These are phyloP conservation scores for Aspergillus aculeatus DNA, from an alignment of 2,329 filamentous ascomycete species.

Conservation along the genomic window DNA sequence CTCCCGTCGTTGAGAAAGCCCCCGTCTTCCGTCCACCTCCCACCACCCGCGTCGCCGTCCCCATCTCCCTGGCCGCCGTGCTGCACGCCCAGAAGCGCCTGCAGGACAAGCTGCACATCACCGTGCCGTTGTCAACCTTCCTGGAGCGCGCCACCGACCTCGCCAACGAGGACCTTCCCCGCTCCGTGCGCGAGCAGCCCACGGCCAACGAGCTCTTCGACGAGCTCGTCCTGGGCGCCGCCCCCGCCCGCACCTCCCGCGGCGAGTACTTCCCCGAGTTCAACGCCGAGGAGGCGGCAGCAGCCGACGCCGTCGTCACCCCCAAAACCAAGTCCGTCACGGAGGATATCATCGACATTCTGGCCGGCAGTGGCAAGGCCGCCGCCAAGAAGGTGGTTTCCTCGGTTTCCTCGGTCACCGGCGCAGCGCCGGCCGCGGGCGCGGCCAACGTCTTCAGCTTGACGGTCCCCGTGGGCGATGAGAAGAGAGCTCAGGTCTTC, in stretches of 20 bases:
- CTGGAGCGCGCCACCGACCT: constrained; percentile 79
- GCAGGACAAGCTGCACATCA: constrained; percentile 72
- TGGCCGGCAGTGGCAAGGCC: constrained; percentile 52
- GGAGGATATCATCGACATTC: constrained; percentile 81
- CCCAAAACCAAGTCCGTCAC: constrained; percentile 24
- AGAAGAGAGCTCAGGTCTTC: constrained; percentile 77
- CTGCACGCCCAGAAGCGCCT: constrained; percentile 78
- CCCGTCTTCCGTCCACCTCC: constrained; percentile 29
- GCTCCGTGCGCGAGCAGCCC: constrained; percentile 61
- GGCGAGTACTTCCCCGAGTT: constrained; percentile 74
- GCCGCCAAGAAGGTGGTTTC: constrained; percentile 28
- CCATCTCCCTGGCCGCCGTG: constrained; percentile 76
- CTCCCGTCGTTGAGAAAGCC: constrained; percentile 37
- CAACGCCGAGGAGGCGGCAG: constrained; percentile 37
- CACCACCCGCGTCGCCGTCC: constrained; percentile 58
- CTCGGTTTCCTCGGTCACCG: constrained; percentile 41
- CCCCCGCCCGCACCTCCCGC: constrained; percentile 46
- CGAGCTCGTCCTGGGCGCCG: constrained; percentile 67
- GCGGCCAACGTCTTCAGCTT: constrained; percentile 79
- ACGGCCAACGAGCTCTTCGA: constrained; percentile 84
- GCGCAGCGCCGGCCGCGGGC: constrained; percentile 43
- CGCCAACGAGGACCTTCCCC: constrained; percentile 82
- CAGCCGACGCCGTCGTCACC: constrained; percentile 37
- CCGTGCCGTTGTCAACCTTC: constrained; percentile 81
- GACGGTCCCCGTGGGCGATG: constrained; percentile 74